Evolutionary conservation across 371 early-diverging fungal species (phyloP).

Genomic region (Mucor mucedo): DNA sequence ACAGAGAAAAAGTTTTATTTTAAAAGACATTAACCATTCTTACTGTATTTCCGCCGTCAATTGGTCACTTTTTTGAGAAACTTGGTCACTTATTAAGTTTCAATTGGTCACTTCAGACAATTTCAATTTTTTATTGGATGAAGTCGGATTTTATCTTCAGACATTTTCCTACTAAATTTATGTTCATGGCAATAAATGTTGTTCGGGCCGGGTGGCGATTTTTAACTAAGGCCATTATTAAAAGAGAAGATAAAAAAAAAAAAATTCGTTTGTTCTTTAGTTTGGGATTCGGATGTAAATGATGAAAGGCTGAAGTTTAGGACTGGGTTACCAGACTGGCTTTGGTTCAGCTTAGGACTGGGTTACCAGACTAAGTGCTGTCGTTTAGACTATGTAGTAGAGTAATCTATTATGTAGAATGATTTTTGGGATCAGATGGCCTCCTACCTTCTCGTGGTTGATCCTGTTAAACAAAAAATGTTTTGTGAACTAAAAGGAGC

Average conservation of each 20-base stretch:
- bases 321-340: slow-evolving; percentile 15
- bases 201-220: not conserved
- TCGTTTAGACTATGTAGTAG: slow-evolving; percentile 16
- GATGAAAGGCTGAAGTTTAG: slow-evolving; percentile 16
- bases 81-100: too few relatives aligned
- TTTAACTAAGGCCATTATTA: slow-evolving; percentile 11
- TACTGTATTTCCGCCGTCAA: too few relatives aligned
- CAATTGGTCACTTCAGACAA: too few relatives aligned
- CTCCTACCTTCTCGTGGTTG: slow-evolving; percentile 19
- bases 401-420: slow-evolving; percentile 13
- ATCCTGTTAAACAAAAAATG: slow-evolving; percentile 14
- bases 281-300: slow-evolving; percentile 16
- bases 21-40: too few relatives aligned
- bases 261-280: slow-evolving; percentile 15
- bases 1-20: too few relatives aligned
- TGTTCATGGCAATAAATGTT: too few relatives aligned
- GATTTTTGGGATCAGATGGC: slow-evolving; percentile 17
- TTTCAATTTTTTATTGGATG: too few relatives aligned
- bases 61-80: too few relatives aligned
- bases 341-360: slow-evolving; percentile 15
- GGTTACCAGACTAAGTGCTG: slow-evolving; percentile 17
- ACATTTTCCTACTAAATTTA: too few relatives aligned
- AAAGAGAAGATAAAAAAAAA: slow-evolving; percentile 11
- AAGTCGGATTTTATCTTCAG: too few relatives aligned
- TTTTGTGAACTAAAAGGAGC: slow-evolving; percentile 18